phyloP scores from a whole-genome alignment of 192 early-diverging fungal species.

The Backusella parvicylindrica region DNA sequence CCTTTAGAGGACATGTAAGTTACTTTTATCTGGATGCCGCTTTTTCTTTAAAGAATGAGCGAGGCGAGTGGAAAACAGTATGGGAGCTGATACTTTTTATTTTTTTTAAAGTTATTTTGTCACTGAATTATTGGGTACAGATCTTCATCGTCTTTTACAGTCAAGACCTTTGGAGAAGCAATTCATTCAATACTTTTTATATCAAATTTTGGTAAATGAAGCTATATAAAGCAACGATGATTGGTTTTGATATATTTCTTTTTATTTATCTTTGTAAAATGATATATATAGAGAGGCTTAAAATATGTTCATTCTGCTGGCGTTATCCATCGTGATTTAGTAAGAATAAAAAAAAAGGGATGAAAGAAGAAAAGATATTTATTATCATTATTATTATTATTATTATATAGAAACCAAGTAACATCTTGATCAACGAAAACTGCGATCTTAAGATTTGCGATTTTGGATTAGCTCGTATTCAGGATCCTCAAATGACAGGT shows the following conservation, averaged over 20 bases:
- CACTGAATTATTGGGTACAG: constrained; percentile 92
- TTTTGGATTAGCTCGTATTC: constrained; percentile 93
- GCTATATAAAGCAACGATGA: constrained; percentile 14
- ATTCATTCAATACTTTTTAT: constrained; percentile 97
- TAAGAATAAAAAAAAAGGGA: constrained; percentile 23
- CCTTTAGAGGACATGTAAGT: constrained; percentile 87
- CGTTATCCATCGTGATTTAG: constrained; percentile 92
- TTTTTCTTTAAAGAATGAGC: background rate
- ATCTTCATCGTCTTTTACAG: constrained; percentile 89
- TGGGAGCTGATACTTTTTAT: background rate
- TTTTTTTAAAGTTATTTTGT: constrained; percentile 82
- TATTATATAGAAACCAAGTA: constrained; percentile 77
- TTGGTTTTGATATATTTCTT: background rate
- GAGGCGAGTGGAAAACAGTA: background rate
- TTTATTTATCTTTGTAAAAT: background rate
- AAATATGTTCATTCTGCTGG: constrained; percentile 96
- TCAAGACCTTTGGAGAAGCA: constrained; percentile 90
- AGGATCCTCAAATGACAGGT: constrained; percentile 95
- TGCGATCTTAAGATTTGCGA: constrained; percentile 99
- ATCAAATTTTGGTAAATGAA: constrained; percentile 88
- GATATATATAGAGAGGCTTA: constrained; percentile 72
- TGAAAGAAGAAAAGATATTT: background rate
- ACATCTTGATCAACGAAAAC: constrained; percentile 96
- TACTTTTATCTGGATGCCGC: background rate
- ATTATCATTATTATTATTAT: background rate